Conservation (phyloP, 768 basidiomycete species). For the Coprinellus micaceus region DNA sequence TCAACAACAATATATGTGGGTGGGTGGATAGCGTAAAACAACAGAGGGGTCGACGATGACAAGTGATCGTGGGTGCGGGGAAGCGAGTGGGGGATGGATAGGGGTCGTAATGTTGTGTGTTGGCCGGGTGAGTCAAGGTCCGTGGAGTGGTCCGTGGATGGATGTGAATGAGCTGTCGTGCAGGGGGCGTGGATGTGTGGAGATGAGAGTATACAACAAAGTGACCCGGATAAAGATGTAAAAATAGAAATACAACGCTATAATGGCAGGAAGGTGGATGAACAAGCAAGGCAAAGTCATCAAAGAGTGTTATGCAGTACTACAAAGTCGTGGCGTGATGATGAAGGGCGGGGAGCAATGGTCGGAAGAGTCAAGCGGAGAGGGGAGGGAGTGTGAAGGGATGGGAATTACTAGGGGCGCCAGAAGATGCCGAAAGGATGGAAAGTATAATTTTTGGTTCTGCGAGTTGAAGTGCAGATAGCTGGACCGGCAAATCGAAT, state of each 20-base stretch:
- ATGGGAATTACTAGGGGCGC: background rate
- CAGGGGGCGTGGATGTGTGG: background rate
- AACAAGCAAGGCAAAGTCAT: constrained; percentile 8
- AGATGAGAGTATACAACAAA: background rate
- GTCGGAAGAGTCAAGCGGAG: background rate
- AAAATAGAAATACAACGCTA: background rate
- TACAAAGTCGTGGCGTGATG: background rate
- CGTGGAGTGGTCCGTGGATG: background rate
- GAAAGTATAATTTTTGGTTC: constrained; percentile 16
- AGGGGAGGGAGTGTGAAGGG: background rate
- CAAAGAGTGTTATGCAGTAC: background rate
- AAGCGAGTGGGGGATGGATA: background rate
- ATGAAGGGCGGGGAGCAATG: background rate
- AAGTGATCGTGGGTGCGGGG: background rate
- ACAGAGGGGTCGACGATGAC: background rate
- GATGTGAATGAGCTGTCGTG: too few species aligned
- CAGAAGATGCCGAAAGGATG: background rate
- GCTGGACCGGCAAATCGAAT: constrained; percentile 25
- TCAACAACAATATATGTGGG: too few species aligned
- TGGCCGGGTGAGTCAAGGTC: background rate
- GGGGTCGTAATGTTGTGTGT: background rate
- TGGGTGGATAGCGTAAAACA: background rate
- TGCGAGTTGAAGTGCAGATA: constrained; percentile 48
- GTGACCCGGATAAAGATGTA: background rate
- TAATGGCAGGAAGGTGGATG: background rate